Base-by-base conservation (phyloP, 257 asterid species). In the Ajuga chamaepitys region DNA sequence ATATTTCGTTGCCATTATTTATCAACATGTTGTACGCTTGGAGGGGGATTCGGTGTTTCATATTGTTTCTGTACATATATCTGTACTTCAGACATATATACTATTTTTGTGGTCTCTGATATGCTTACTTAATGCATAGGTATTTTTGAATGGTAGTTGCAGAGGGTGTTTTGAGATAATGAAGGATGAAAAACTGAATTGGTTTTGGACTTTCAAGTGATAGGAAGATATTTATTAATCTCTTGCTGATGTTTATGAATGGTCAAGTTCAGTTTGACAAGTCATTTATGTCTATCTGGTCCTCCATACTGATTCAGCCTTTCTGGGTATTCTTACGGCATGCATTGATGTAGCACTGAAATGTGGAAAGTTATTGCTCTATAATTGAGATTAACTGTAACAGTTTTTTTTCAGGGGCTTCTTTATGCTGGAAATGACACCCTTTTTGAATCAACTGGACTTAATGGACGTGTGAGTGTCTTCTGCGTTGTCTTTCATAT, bases 391-490 rank as follows among this genome's bases (percentile, higher is more conserved):
- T 70, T 70, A 46, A 51, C 41, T n/a, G 10, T 14, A 5, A 37
- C 9, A 20, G 18, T 14, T 67, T 66, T 71, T 28, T 68, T 75
- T 72, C 85, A 89, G 99, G 99, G 99, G 64, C 95, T 94, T 72
- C 21, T 94, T 57, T 94, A 94, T 78, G 94, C 72, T 22, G 97
- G 81, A 72, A 85, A 94, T 60, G 86, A 94, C 67, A 74, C 88
- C 4, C 78, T 94, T 50, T 86, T 81, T 37, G 99, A 94, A 76
- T 90, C 99, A 8, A 94, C 97, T 34, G 99, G 97, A 58, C 89
- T 90, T 55, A 3, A 86, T 22, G 95, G 95, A 45, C 95, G 13
- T n/a, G 99, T 94, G 77, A 88, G 95, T 82, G 74, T 72, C 63
- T 28, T 56, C 14, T 32, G 35, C 14, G 13, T 45, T 44, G 1